Evolutionary conservation across 2,329 filamentous ascomycete species (phyloP), one percentile per base, ranked within the genome.

Genomic region (Exutisphaerella laricina): DNA sequence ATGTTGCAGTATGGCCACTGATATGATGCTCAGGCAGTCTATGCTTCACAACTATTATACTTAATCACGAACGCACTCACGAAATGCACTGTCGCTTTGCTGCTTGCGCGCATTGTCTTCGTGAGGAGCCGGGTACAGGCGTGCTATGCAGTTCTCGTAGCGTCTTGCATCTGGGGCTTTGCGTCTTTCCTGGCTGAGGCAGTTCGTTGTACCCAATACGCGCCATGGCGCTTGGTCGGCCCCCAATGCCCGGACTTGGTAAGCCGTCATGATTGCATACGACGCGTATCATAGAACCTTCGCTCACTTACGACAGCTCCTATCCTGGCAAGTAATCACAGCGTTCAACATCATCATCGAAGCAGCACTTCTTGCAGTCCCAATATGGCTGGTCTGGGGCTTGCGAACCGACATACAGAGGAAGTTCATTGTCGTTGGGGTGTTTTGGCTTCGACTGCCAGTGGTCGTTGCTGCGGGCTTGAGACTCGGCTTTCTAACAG

Each of bases 91-190:
- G 53, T 55, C 6, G 50, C 51, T 4, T 41, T 57, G 14, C 49
- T 57, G 5, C 48, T 55, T n/a, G 49, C 49, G 3, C 54, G 52
- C 23, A 52, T 55, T 18, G 51, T 54, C 28, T 50, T 54, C 41
- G 40, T 54, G 42, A 50, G 39, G 36, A 54, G 46, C 28, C 42
- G 47, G 18, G 45, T 53, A 8, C 39, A 44, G 16, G 47, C 48
- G 16, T 54, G 51, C 43, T 50, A 54, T 23, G 47, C 25, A n/a
- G 31, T 54, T 3, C 31, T 54, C 26, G 39, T 22, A 18, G 26
- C 47, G 9, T 46, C 49, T n/a, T 41, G 30, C 16, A 14, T 49
- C 5, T 54, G 51, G 51, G 51, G 51, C 7, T 6, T 55, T n/a
- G 32, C 41, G 14, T 39, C 52, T 4, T 48, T 51, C 36, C 4